These are phyloP conservation scores for Rosa multiflora DNA, from an alignment of 306 rosid genomes.

Conservation along the genomic window DNA sequence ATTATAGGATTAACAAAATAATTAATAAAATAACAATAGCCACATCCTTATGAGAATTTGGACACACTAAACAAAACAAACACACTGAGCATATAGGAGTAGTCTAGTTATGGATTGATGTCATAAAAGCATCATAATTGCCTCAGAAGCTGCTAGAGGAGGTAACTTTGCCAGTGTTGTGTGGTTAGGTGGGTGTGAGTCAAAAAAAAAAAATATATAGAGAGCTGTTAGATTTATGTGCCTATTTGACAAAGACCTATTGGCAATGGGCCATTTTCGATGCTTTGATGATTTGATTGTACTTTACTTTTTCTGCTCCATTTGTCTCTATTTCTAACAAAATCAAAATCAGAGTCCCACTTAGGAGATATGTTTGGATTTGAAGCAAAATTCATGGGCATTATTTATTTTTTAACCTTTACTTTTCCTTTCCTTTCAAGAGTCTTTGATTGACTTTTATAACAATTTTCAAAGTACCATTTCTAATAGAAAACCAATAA, in stretches of 20 bases:
- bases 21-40: no score
- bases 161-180: neutral
- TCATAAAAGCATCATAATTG: slow-evolving; percentile 35
- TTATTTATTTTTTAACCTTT: slow-evolving; percentile 15
- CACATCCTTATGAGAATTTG: no score
- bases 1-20: no score
- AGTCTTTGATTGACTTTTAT: neutral
- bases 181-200: slow-evolving; percentile 11
- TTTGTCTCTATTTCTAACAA: slow-evolving; percentile 33
- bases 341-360: slow-evolving; percentile 52
- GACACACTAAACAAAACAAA: neutral
- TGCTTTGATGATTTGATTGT: slow-evolving; percentile 24
- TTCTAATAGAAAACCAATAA: neutral
- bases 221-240: slow-evolving; percentile 7
- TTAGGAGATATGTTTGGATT: slow-evolving; percentile 36
- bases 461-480: neutral
- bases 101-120: slow-evolving; percentile 32
- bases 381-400: slow-evolving; percentile 32
- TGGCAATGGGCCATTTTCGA: neutral
- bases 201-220: neutral
- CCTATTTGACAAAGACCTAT: slow-evolving; percentile 20
- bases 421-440: neutral
- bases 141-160: slow-evolving; percentile 13
- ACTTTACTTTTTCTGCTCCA: slow-evolving; percentile 12
- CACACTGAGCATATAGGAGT: neutral